Percentiles rank a stretch among this genome's conserved stretches.
Conservation (phyloP, 352 stramenopile genomes). For the Achlya hypogyna region DNA sequence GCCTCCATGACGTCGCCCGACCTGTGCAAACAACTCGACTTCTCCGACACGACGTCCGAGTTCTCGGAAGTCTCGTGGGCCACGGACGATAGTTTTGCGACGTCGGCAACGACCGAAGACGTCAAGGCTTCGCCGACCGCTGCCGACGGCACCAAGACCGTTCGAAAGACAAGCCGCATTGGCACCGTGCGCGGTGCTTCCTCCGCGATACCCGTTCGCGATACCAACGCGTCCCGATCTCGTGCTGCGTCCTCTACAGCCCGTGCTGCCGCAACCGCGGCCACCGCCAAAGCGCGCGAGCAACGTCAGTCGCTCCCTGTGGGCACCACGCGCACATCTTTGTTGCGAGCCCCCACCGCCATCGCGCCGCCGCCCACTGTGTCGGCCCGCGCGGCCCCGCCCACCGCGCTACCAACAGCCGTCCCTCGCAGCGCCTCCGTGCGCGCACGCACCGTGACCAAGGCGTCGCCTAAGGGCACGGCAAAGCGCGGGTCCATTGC, state of each 20-base stretch:
- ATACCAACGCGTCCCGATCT: background rate
- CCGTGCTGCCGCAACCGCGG: background rate
- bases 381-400: background rate
- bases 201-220: background rate
- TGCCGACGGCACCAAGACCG: background rate
- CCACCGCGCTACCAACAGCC: background rate
- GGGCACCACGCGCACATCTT: background rate
- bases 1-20: background rate
- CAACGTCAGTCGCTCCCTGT: background rate
- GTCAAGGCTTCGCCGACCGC: background rate
- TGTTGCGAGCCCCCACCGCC: background rate
- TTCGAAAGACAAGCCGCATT: background rate
- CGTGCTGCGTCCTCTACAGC: background rate
- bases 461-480: background rate
- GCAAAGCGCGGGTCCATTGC: background rate
- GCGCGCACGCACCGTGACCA: background rate
- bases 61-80: conserved; percentile 17
- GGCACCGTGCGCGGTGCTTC: background rate
- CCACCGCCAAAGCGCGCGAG: background rate
- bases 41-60: conserved; percentile 16
- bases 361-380: background rate
- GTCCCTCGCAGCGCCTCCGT: background rate
- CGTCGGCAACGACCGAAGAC: background rate
- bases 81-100: conserved; percentile 13
- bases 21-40: conserved; percentile 16